Conservation (phyloP, 177 flowering plant species). For the Vitis hybrid region DNA sequence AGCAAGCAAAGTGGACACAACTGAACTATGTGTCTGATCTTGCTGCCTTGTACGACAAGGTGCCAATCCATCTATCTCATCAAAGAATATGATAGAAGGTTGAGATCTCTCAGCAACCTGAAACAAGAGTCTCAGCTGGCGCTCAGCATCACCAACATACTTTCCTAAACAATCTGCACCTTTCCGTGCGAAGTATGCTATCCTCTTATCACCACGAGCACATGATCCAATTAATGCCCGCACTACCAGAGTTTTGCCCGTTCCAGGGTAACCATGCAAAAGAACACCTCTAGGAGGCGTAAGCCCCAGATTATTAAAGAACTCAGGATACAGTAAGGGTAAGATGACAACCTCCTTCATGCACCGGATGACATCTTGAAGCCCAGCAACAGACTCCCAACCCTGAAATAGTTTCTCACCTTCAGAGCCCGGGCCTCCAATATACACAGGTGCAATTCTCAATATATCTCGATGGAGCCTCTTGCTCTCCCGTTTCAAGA, state of each 20-base stretch:
- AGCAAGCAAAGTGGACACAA: slow-evolving; percentile 97
- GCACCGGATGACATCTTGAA: slow-evolving; percentile 82
- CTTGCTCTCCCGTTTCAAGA: slow-evolving; percentile 90
- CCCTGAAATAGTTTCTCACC: slow-evolving; percentile 58
- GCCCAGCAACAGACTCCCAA: slow-evolving; percentile 99
- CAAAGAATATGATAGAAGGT: slow-evolving; percentile 97
- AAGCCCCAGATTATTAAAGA: slow-evolving; percentile 71
- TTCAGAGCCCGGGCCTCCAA: slow-evolving; percentile 72
- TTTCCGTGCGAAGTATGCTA: slow-evolving; percentile 98
- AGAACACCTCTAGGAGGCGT: slow-evolving; percentile 98
- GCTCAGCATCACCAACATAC: slow-evolving; percentile 99
- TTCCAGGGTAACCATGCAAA: slow-evolving; percentile 98
- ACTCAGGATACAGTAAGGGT: slow-evolving; percentile 91
- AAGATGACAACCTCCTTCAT: slow-evolving; percentile 96
- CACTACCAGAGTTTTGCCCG: slow-evolving; percentile 94
- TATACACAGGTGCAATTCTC: slow-evolving; percentile 89
- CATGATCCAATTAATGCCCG: slow-evolving; percentile 93
- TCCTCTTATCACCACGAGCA: slow-evolving; percentile 88
- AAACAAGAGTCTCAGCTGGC: slow-evolving; percentile 88
- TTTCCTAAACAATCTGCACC: slow-evolving; percentile 99
- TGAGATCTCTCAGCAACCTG: slow-evolving; percentile 98
- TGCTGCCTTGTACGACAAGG: slow-evolving; percentile 84
- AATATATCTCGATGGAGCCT: slow-evolving; percentile 92
- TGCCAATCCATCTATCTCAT: slow-evolving; percentile 98
- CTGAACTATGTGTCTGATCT: slow-evolving; percentile 99